These are phyloP conservation scores for Phytopythium boreale DNA, from an alignment of 352 stramenopile genomes.

Conservation along the genomic window DNA sequence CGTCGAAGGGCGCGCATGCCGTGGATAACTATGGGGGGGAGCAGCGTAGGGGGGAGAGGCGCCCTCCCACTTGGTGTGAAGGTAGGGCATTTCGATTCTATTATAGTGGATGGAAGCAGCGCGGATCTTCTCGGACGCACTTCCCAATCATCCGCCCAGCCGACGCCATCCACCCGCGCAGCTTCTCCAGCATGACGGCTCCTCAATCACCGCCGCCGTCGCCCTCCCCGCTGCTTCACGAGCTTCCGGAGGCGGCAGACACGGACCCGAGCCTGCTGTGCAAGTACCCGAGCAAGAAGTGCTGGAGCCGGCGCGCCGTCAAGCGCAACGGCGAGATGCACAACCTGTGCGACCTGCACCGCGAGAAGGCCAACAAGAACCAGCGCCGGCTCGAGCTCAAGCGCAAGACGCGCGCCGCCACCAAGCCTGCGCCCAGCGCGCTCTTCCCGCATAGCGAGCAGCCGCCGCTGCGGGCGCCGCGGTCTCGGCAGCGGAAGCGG, in stretches of 20 bases:
- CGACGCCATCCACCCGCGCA: neutral
- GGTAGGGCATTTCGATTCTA: too few relatives aligned
- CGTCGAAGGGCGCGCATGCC: neutral
- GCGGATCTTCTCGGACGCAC: neutral
- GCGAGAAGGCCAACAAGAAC: slow-evolving; percentile 65
- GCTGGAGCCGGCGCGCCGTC: neutral
- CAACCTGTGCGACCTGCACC: slow-evolving; percentile 57
- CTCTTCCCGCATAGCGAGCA: neutral
- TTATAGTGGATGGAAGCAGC: too few relatives aligned
- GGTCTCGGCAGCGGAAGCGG: slow-evolving; percentile 7
- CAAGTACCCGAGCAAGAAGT: slow-evolving; percentile 12
- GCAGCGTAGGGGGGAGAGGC: too few relatives aligned
- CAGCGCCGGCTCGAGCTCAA: slow-evolving; percentile 55
- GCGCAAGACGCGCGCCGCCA: slow-evolving; percentile 23
- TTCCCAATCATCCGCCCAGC: slow-evolving; percentile 1
- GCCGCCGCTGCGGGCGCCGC: slow-evolving; percentile 10
- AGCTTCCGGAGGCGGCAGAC: neutral
- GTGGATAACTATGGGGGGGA: too few relatives aligned
- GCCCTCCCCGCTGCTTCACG: neutral
- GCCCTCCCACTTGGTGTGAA: too few relatives aligned
- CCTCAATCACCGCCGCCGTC: neutral
- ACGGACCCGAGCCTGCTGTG: slow-evolving; percentile 26
- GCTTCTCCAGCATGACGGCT: neutral
- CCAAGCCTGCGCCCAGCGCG: neutral
- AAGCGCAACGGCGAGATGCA: slow-evolving; percentile 40